Base-by-base conservation (phyloP, 164 flowering plant species). In the Dillenia turbinata region DNA sequence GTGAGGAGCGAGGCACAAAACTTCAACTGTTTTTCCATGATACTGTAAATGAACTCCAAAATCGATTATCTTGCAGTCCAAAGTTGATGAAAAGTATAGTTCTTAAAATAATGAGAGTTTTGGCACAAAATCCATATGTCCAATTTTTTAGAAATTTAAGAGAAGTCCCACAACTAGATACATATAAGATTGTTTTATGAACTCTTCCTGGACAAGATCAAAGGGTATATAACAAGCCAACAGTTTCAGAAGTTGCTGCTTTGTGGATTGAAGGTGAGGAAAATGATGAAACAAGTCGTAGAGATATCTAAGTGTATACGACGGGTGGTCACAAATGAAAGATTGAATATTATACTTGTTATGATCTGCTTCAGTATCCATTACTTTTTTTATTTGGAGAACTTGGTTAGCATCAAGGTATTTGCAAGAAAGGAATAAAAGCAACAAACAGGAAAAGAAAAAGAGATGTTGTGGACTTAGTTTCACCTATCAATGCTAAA, bases 301-400 rank as follows among this genome's bases (percentile, higher is more conserved):
- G 57, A 11, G 64, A 61, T 52, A 61, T 50, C 17, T 43, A 16
- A 12, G 49, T 44, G 2, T 3, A 61, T 12, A 43, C 15, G 1
- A 49, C 12, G 1, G 8, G 14, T 15, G 26, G 17, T 2, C 49
- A 51, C 12, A 22, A 50, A 7, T 10, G 51, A 5, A 24, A 65
- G 7, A 50, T 65, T 0, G 44, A 53, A 49, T 46, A 61, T 48
- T 54, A 54, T 26, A 65, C 68, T 9, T 72, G 54, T 22, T 72
- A 72, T 60, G 71, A 72, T 13, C 68, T 64, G 0, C n/a, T 71
- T 8, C 65, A 67, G 24, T 63, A 72, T 14, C 67, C 74, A 4
- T 4, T 60, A 8, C 22, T 60, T 22, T 14, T 24, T n/a, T 49
- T 64, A 11, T 46, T n/a, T 60, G 59, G 64, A 4, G 5, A 47